Conservation (phyloP, 2,329 filamentous ascomycete genomes). For the Aspergillus fischeri region DNA sequence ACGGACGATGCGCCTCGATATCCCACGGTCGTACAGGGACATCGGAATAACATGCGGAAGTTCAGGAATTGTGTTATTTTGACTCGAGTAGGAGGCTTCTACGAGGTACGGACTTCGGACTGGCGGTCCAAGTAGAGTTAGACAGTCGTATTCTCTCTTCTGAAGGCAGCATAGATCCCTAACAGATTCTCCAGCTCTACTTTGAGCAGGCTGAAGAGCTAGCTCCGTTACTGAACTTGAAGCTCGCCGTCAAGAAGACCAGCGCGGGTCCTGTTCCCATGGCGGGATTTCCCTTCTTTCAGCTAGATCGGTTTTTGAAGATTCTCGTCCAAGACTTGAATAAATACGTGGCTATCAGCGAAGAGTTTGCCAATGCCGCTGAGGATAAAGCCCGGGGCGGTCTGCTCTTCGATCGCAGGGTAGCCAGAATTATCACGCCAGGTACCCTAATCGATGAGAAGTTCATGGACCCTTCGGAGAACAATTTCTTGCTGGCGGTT, state of each 20-base stretch:
- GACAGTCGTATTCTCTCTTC: not conserved
- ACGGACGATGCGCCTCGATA: slow-evolving; percentile 57
- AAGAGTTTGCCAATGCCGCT: slow-evolving; percentile 77
- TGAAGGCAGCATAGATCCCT: not conserved
- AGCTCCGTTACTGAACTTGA: slow-evolving; percentile 80
- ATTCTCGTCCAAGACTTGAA: slow-evolving; percentile 85
- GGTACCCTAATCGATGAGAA: slow-evolving; percentile 96
- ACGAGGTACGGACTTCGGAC: slow-evolving; percentile 56
- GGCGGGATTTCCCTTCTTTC: slow-evolving; percentile 92
- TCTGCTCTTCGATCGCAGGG: slow-evolving; percentile 76
- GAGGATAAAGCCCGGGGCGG: slow-evolving; percentile 71
- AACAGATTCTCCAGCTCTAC: slow-evolving; percentile 58
- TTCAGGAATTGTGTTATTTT: slow-evolving; percentile 88
- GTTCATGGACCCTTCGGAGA: slow-evolving; percentile 90
- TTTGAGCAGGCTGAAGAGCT: slow-evolving; percentile 92
- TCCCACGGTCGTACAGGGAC: slow-evolving; percentile 85
- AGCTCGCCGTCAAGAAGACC: slow-evolving; percentile 78
- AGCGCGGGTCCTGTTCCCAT: slow-evolving; percentile 76
- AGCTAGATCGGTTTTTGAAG: slow-evolving; percentile 89
- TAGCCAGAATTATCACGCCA: slow-evolving; percentile 85
- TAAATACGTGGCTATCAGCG: slow-evolving; percentile 87
- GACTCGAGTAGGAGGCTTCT: slow-evolving; percentile 91
- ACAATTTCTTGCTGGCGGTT: slow-evolving; percentile 86
- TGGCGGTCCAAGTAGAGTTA: not conserved
- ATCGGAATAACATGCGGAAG: slow-evolving; percentile 80